Conservation (phyloP, 2,329 filamentous ascomycete genomes). For the Xylariaceae sp. region DNA sequence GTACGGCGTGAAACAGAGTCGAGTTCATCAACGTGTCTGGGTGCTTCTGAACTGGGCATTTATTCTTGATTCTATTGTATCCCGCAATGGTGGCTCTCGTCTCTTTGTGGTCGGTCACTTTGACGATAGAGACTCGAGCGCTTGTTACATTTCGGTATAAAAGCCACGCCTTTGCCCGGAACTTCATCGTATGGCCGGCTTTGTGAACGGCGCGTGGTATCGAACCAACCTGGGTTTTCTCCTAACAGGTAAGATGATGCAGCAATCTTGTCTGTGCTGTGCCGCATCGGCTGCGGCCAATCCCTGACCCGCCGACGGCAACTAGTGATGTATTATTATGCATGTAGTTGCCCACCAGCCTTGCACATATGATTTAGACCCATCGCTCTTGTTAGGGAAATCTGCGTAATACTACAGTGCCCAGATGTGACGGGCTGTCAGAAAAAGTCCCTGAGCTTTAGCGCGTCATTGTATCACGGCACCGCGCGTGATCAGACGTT, state of each 20-base stretch:
- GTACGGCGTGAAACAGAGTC: not conserved
- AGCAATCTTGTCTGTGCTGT: slow-evolving; percentile 22
- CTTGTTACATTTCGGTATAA: slow-evolving; percentile 2
- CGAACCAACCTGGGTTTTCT: slow-evolving; percentile 14
- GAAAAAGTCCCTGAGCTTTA: slow-evolving; percentile 21
- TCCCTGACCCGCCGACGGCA: slow-evolving; percentile 30
- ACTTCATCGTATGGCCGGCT: slow-evolving; percentile 8
- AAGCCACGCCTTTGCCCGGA: slow-evolving; percentile 8
- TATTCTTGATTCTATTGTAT: no score
- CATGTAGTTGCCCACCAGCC: slow-evolving; percentile 28
- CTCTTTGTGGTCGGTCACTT: no score
- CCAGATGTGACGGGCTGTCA: slow-evolving; percentile 14
- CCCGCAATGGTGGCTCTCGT: no score
- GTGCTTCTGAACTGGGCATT: no score
- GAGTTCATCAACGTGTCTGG: not conserved
- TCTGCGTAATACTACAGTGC: slow-evolving; percentile 19
- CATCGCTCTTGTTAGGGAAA: slow-evolving; percentile 18
- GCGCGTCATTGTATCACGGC: slow-evolving; percentile 19
- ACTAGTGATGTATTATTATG: slow-evolving; percentile 24
- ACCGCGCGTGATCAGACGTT: slow-evolving; percentile 16
- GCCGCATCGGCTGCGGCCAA: slow-evolving; percentile 28
- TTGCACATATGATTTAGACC: slow-evolving; percentile 26
- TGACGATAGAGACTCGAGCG: no score
- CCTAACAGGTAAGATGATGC: slow-evolving; percentile 12
- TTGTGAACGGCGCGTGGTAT: slow-evolving; percentile 6